Evolutionary conservation across 129 eudicot species (phyloP).

Genomic region (Tagetes erecta): DNA sequence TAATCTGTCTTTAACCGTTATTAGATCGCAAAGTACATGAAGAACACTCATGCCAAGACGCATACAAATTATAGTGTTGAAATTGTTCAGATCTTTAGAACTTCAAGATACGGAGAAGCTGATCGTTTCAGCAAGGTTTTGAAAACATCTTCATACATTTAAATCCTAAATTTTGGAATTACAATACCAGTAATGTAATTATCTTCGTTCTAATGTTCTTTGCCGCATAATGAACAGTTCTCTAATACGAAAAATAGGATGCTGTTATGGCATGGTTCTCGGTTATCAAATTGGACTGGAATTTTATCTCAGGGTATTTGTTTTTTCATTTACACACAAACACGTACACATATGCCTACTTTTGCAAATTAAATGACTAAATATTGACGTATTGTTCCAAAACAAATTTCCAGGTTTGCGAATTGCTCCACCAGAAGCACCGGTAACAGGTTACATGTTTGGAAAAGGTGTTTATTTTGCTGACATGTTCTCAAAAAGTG

Average conservation of each 20-base stretch:
- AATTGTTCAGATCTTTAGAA: slow-evolving; percentile 75
- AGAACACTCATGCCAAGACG: slow-evolving; percentile 93
- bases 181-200: neutral
- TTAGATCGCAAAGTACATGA: slow-evolving; percentile 74
- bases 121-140: slow-evolving; percentile 78
- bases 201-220: slow-evolving; percentile 5
- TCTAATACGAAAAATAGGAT: slow-evolving; percentile 69
- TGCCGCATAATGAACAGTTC: slow-evolving; percentile 52
- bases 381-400: neutral
- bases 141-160: neutral
- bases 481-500: slow-evolving; percentile 99
- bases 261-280: slow-evolving; percentile 99
- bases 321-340: neutral
- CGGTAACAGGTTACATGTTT: slow-evolving; percentile 89
- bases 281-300: slow-evolving; percentile 96
- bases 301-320: slow-evolving; percentile 77
- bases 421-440: slow-evolving; percentile 99
- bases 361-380: neutral
- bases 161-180: neutral
- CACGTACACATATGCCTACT: neutral
- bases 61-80: slow-evolving; percentile 72
- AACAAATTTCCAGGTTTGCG: slow-evolving; percentile 67
- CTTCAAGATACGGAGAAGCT: slow-evolving; percentile 80
- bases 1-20: slow-evolving; percentile 3
- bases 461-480: slow-evolving; percentile 99